These are phyloP conservation scores for Dovyalis caffra DNA, from an alignment of 345 rosid species.

Conservation along the genomic window DNA sequence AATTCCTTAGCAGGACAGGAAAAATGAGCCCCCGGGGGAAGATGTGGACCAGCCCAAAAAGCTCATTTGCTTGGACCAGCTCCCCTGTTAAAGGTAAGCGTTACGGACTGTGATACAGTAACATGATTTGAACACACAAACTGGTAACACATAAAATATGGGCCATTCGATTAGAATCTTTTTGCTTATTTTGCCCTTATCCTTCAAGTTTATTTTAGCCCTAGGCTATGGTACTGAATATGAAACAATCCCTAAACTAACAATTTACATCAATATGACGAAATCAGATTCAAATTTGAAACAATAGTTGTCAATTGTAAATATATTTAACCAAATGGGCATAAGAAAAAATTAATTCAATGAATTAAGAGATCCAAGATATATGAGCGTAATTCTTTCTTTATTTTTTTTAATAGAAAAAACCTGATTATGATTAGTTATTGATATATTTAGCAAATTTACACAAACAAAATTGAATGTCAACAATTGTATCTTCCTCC, in stretches of 20 bases:
- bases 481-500: neutral
- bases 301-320: too few relatives aligned
- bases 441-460: neutral
- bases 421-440: neutral
- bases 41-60: constrained; percentile 47
- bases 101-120: neutral
- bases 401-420: neutral
- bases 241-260: neutral
- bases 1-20: constrained; percentile 62
- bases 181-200: neutral
- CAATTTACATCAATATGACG: too few relatives aligned
- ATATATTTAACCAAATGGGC: too few relatives aligned
- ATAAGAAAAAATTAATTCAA: neutral
- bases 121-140: neutral
- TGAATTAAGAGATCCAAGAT: neutral
- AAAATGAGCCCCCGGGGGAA: constrained; percentile 39
- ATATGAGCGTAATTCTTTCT: neutral
- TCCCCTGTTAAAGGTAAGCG: constrained; percentile 65
- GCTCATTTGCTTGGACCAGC: constrained; percentile 44
- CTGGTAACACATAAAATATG: neutral
- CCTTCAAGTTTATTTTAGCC: neutral
- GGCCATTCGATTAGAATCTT: neutral
- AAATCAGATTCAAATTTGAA: too few relatives aligned
- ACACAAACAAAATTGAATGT: neutral
- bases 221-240: neutral